Evolutionary conservation across 441 rosid species (phyloP).

Genomic region (Jatropha multifida): DNA sequence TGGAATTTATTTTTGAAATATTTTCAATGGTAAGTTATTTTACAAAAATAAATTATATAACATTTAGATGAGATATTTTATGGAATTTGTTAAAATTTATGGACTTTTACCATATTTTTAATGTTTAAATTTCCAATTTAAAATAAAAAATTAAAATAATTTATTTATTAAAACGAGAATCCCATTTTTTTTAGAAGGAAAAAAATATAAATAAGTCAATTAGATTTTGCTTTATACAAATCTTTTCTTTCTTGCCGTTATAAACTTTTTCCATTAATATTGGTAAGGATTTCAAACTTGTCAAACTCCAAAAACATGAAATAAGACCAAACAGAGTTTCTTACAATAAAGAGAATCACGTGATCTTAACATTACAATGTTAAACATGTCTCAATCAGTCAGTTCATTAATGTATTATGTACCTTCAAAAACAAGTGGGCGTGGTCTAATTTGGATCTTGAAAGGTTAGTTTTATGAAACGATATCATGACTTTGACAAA

Average conservation of each 20-base stretch:
- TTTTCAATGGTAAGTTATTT: too few species aligned
- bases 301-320: neutral
- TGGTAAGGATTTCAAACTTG: neutral
- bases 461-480: neutral
- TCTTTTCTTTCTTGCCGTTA: too few species aligned
- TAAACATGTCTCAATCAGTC: neutral
- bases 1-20: too few species aligned
- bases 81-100: too few species aligned
- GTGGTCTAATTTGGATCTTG: neutral
- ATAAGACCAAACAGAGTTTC: neutral
- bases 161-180: too few species aligned
- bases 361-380: constrained; percentile 4
- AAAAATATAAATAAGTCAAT: neutral
- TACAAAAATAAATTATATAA: too few species aligned
- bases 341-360: constrained; percentile 5
- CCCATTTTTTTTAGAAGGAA: too few species aligned
- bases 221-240: neutral
- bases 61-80: too few species aligned
- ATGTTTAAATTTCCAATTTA: too few species aligned
- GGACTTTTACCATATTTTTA: too few species aligned
- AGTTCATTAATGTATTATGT: neutral
- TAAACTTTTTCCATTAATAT: neutral
- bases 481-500: neutral
- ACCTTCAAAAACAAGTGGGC: neutral
- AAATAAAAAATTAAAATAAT: too few species aligned